Evolutionary conservation across 1,139 yeast species (phyloP).

Genomic region (Scheffersomyces lignicola): DNA sequence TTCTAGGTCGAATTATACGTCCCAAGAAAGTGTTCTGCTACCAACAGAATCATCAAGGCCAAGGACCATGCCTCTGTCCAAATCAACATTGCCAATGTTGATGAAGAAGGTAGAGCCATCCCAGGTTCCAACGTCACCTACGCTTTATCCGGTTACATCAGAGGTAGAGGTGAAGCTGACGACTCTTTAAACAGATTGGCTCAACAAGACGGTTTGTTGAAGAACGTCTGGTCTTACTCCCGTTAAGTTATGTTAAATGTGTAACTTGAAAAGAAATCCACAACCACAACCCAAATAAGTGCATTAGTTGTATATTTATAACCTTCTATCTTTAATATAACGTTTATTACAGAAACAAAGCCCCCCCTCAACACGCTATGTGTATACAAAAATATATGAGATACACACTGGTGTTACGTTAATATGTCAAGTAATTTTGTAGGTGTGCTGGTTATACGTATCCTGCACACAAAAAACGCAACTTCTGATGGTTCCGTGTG

Average conservation of each 20-base stretch:
- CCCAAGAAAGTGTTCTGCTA: conserved; percentile 99
- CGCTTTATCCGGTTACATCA: conserved; percentile 95
- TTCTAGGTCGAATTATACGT: conserved; percentile 97
- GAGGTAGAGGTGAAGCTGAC: conserved; percentile 84
- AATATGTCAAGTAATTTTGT: no score
- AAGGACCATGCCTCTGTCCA: conserved; percentile 99
- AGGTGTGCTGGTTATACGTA: no score
- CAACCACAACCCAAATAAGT: background rate
- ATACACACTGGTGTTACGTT: no score
- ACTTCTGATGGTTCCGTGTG: no score
- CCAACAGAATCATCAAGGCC: conserved; percentile 99
- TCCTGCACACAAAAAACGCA: no score
- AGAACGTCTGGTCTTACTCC: conserved; percentile 99
- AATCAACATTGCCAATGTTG: conserved; percentile 58
- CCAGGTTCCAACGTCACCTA: conserved; percentile 91
- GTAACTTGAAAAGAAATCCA: conserved; percentile 1
- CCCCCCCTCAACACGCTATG: no score
- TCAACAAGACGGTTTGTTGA: conserved; percentile 97
- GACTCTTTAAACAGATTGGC: conserved; percentile 99
- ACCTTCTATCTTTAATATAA: conserved; percentile 2
- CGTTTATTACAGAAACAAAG: conserved; percentile 3
- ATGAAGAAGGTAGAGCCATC: conserved; percentile 94
- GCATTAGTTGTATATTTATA: conserved; percentile 5
- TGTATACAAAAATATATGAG: no score
- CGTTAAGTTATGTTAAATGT: conserved; percentile 57